Base-by-base conservation (phyloP, 352 stramenopile species). In the Elongisporangium prolatum region DNA sequence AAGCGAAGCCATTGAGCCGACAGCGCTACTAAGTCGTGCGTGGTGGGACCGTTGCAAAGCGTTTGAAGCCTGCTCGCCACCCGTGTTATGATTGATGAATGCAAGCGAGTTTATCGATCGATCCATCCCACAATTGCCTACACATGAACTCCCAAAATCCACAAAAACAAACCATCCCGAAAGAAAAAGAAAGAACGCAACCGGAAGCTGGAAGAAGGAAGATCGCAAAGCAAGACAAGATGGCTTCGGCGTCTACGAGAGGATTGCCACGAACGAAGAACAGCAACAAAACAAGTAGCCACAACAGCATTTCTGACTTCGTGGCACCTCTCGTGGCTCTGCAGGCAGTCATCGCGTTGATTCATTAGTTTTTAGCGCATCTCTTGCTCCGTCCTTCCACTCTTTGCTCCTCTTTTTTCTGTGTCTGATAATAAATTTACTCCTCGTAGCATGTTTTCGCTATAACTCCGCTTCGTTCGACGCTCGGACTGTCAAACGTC, bases 1-100 rank as follows among this genome's bases (percentile, higher is more conserved):
- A 91, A 48, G 74, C 79, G 7, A 91, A 89, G 64, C 75, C 77
- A 52, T 67, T 89, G 61, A 89, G 77, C 67, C 79, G 81, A 70
- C 81, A 91, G 72, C 81, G 81, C 67, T 91, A 91, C 67, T 91
- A 73, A 83, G 58, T 53, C 57, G 50, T 25, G 20, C 44, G 21
- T 48, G 40, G 28, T 52, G 17, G 20, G 52, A 48, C 28, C 14
- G 22, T 22, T 54, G 60, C 48, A 50, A 40, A 34, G 51, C 49
- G 54, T 44, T 54, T 22, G 49, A 53, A 17, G 28, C 49, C 48
- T 56, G 28, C 44, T 47, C 55, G 52, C 28, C 28, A 38, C 50
- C 48, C 44, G 38, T 21, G 48, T 61, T 50, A 20, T 50, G 48
- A 54, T 56, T 48, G 28, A 40, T 40, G 28, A 40, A 40, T 40